Base-by-base conservation (phyloP, 2,329 filamentous ascomycete species). In the Ophidiomyces ophidiicola region DNA sequence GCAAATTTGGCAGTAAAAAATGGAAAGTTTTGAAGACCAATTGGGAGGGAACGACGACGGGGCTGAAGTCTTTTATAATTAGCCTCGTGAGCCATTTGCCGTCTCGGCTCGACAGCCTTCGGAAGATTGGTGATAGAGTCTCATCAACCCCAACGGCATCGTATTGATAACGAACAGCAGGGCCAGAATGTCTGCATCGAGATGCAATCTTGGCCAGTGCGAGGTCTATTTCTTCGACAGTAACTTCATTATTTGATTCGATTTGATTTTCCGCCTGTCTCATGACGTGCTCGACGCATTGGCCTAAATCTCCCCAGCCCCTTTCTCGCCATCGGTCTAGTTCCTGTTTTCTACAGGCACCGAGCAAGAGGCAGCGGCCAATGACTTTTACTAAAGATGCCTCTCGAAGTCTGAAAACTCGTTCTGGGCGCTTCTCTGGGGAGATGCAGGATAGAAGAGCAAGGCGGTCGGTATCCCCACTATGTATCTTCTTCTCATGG, bases 61-160 rank as follows among this genome's bases (percentile, higher is more conserved):
- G 80, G n/a, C 71, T 67, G 43, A 79, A 82, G 46, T 78, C 72
- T 53, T 92, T 90, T 19, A 93, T 64, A 4, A 94, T 67, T 20
- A 94, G 64, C 3, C 87, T 72, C 0, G 82, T 82, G 7, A 94
- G 68, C 87, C 87, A 94, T 60, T 94, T 94, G 3, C 78, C 80
- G 53, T 93, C 82, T 30, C 67, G 66, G 2, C 82, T 73, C 32
- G 67, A 66, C 6, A 85, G 53, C 5, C 73, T 70, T 20, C 60
- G 63, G 50, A 81, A 82, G 1, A 87, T 53, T 0, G 56, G 53
- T 14, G 66, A 65, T 1, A 88, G 56, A 3, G 68, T 55, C 3
- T 62, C 58, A 15, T 66, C 57, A 52, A 71, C 51, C 50, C 63
- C 55, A 2, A 56, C 55, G 3, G 56, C 56, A 14, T 56, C 49